Evolutionary conservation across 257 asterid species (phyloP), one percentile per base, ranked within the genome.

Genomic region (Cynanchum wilfordii): DNA sequence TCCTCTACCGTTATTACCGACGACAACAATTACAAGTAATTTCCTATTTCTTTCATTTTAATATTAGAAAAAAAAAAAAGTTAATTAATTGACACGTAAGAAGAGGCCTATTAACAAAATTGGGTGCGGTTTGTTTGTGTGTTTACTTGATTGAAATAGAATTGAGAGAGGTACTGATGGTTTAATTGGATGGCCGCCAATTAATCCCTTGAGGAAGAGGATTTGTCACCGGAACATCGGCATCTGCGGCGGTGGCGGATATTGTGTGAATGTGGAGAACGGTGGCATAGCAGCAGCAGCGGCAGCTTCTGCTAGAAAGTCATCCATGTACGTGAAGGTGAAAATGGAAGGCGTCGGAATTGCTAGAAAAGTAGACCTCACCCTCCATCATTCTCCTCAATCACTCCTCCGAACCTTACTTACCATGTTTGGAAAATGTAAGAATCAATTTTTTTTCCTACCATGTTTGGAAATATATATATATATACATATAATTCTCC

Each of bases 261-360:
- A 83, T 72, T 79, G 68, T 58, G 87, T 86, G 17, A 75, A 57
- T 30, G 90, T 86, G 38, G 81, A 82, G 76, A 83, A 86, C 29
- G 72, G 76, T 27, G 58, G 75, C 10, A 22, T 55, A n/a, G 69
- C 68, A 7, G 63, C 58, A 1, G 58, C 75, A 30, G 36, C 36
- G 1, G 38, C 47, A 6, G 45, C 10, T 42, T 42, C 11, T 42
- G 47, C 47, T 42, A 42, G 69, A 29, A 80, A 68, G 25, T 84
- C 47, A 42, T 42, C 84, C 5, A 72, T 33, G 84, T 84, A 75
- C 22, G 90, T 90, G 66, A 90, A 90, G 71, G 96, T 88, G 80
- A 88, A 85, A 75, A 90, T 90, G 95, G 95, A 90, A 52, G 95
- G 96, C 5, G 76, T 86, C 15, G 96, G 90, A 63, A 88, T 90